These are phyloP conservation scores for Aspergillus thermomutatus DNA, from an alignment of 2,329 filamentous ascomycete species.

Conservation along the genomic window DNA sequence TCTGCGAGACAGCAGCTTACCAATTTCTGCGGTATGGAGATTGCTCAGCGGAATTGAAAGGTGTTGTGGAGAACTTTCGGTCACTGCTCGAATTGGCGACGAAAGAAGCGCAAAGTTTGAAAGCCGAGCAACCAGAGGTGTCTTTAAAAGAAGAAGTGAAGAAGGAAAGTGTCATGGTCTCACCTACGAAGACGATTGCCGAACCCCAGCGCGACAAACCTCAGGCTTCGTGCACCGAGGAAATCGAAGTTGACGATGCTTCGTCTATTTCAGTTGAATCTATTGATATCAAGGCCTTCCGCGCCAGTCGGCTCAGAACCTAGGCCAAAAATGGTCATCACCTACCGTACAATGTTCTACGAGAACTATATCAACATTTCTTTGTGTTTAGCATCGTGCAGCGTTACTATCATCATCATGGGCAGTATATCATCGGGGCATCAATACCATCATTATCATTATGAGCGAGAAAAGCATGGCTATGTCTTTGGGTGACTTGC, in stretches of 20 bases:
- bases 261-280: conserved; percentile 32
- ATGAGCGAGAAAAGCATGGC: background rate
- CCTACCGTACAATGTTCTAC: background rate
- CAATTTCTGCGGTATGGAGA: conserved; percentile 86
- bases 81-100: conserved; percentile 61
- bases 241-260: conserved; percentile 37
- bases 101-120: conserved; percentile 57
- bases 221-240: conserved; percentile 13
- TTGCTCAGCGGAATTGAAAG: conserved; percentile 71
- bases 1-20: conserved; percentile 83
- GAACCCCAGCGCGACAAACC: conserved; percentile 17
- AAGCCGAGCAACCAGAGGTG: conserved; percentile 47
- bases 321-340: conserved; percentile 3
- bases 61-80: conserved; percentile 63
- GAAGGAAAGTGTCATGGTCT: conserved; percentile 7
- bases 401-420: background rate
- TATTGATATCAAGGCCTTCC: conserved; percentile 35
- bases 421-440: background rate
- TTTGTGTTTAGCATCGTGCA: background rate
- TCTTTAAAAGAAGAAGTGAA: conserved; percentile 17
- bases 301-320: conserved; percentile 23
- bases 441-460: background rate
- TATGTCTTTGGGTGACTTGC: background rate
- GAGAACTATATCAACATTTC: background rate
- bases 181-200: conserved; percentile 9